Base-by-base conservation (phyloP, 768 basidiomycete genomes). In the Dacryopinax spathularia region DNA sequence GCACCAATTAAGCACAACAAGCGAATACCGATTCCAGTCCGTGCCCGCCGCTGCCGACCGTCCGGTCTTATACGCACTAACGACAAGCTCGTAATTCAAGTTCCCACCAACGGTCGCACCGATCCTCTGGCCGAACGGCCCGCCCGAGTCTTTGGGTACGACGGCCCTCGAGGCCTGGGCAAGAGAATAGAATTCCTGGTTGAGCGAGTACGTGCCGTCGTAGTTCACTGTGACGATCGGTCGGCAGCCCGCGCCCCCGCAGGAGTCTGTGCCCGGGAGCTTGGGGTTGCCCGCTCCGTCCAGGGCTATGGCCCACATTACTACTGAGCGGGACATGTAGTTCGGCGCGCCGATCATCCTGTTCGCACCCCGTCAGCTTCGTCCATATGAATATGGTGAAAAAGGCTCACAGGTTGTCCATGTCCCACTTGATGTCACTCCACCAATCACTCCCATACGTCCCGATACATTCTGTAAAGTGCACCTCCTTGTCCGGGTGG, bases 231-330 rank as follows among this genome's bases (percentile, higher is more conserved):
- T 84, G 3, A 80, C 85, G 4, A 89, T 77, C 1, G 81, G 80
- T 15, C 87, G 79, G 69, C 87, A 90, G 16, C 85, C 84, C 18
- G 78, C 69, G 3, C 79, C 79, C 1, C 78, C 77, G 65, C 88
- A 90, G 64, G 84, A 86, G 62, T 75, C 75, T 1, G 84, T 81
- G 7, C 84, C 83, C 0, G 86, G 85, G 1, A 85, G 75, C 69
- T 80, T 80, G 1, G 88, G 87, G 16, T 80, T 72, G 0, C 88
- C 86, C 34, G 72, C 79, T 0, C 80, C 75, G 37, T 88, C 82
- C 10, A 86, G 77, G 0, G 85, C 88, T 37, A 88, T 72, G 68
- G 87, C 87, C 87, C 87, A 90, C 84, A 88, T 86, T n/a, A 89
- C 74, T 0, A 77, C 85, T 34, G 80, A 64, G 33, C 69, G 67